Conservation (phyloP, 202 grass and related monocot genomes). For the Carex arenaria region DNA sequence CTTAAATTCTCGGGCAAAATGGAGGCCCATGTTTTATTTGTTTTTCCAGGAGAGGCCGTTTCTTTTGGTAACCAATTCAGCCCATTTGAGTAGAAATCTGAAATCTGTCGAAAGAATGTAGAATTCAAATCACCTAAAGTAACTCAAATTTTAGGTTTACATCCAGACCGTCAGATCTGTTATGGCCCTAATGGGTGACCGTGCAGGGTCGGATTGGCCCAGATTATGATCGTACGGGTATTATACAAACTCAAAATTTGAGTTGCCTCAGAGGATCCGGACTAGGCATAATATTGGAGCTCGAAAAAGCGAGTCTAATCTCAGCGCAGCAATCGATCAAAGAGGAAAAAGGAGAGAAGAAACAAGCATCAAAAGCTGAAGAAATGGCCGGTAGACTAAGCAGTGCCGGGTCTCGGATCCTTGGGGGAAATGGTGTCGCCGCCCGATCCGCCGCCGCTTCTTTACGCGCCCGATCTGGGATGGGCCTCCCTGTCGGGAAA, state of each 20-base stretch:
- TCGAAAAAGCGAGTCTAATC: too few species aligned
- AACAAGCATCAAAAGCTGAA: neutral
- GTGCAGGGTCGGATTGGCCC: too few species aligned
- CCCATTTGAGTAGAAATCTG: neutral
- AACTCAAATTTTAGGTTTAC: too few species aligned
- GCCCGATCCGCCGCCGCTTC: slow-evolving; percentile 57
- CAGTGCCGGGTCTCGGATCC: slow-evolving; percentile 55
- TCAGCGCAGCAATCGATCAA: neutral
- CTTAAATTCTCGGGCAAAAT: neutral
- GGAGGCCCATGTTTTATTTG: neutral
- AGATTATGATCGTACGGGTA: too few species aligned
- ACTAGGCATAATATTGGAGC: neutral
- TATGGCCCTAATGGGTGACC: too few species aligned
- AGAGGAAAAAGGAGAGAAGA: neutral
- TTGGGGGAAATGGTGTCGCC: slow-evolving; percentile 62
- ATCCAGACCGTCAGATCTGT: too few species aligned
- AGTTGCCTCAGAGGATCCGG: too few species aligned
- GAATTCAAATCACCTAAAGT: too few species aligned
- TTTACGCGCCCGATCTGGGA: slow-evolving; percentile 71
- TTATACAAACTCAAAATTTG: too few species aligned
- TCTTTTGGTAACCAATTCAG: too few species aligned
- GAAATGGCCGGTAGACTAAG: slow-evolving; percentile 83
- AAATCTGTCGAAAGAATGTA: neutral
- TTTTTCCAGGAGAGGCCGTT: neutral
- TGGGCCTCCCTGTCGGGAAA: slow-evolving; percentile 86